A percentile compares a stretch with the other conserved stretches of the same genome.
Conservation (phyloP, 176 grass and related monocot genomes). For the Carex scoparia region DNA sequence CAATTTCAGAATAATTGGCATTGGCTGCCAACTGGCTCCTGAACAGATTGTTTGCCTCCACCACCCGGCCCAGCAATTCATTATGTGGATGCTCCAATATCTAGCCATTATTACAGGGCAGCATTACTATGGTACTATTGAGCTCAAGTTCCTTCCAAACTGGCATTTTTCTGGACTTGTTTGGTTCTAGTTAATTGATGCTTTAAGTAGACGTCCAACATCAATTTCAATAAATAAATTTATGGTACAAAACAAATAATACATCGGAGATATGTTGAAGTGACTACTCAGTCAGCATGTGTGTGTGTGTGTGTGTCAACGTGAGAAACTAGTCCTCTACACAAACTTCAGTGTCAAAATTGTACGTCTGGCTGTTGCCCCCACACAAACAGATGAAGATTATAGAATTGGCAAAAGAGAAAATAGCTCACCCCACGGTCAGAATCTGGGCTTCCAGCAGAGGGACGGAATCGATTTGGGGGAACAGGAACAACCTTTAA, state of each 20-base stretch:
- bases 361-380: neutral
- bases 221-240: neutral
- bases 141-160: neutral
- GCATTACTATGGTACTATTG: neutral
- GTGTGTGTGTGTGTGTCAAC: neutral
- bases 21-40: constrained; percentile 4
- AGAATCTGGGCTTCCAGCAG: constrained; percentile 31
- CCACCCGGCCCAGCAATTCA: constrained; percentile 69
- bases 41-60: constrained; percentile 57
- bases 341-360: neutral
- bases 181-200: neutral
- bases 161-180: neutral
- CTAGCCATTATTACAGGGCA: constrained; percentile 26
- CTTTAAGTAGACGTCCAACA: neutral
- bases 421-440: constrained; percentile 54
- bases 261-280: neutral
- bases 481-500: constrained; percentile 72
- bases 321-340: constrained; percentile 1
- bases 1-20: constrained; percentile 47
- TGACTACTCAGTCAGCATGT: neutral
- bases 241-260: constrained; percentile 4
- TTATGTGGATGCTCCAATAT: constrained; percentile 90
- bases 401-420: constrained; percentile 13
- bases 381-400: neutral
- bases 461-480: constrained; percentile 79